phyloP scores from a whole-genome alignment of 2,329 filamentous ascomycete species.

The Aureobasidium mangrovei region DNA sequence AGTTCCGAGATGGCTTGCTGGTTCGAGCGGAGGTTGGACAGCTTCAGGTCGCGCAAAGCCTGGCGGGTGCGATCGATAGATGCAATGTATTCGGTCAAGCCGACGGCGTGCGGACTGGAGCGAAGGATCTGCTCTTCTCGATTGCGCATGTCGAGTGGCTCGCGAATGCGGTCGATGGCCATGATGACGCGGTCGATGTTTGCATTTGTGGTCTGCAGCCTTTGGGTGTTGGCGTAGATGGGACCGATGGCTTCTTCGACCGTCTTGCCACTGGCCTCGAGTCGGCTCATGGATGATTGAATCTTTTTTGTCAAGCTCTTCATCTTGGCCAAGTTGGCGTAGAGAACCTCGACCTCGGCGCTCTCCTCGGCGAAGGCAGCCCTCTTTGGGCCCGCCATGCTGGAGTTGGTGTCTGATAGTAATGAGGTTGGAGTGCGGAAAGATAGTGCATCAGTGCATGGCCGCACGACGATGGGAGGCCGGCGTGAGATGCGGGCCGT shows the following conservation, averaged over 20 bases:
- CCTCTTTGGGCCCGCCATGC: slow-evolving; percentile 48
- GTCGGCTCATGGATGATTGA: slow-evolving; percentile 70
- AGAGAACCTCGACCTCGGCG: slow-evolving; percentile 58
- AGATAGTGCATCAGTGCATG: neutral
- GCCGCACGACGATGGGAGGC: neutral
- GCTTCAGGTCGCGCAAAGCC: slow-evolving; percentile 73
- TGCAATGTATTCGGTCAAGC: slow-evolving; percentile 74
- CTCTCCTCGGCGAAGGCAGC: slow-evolving; percentile 56
- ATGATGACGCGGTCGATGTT: slow-evolving; percentile 82
- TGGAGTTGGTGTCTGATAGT: neutral
- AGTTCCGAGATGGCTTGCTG: slow-evolving; percentile 81
- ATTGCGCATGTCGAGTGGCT: slow-evolving; percentile 86
- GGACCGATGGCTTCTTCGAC: slow-evolving; percentile 88
- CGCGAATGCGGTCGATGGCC: slow-evolving; percentile 79
- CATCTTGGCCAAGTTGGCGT: slow-evolving; percentile 77
- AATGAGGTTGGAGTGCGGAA: neutral
- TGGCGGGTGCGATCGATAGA: slow-evolving; percentile 84
- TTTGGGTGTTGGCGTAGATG: slow-evolving; percentile 84
- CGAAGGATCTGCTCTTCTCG: slow-evolving; percentile 88
- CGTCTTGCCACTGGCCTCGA: slow-evolving; percentile 82
- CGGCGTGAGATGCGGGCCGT: neutral
- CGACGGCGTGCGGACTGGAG: slow-evolving; percentile 64
- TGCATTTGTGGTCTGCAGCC: slow-evolving; percentile 73
- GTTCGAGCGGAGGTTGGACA: slow-evolving; percentile 86
- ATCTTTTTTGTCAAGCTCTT: slow-evolving; percentile 92